Base-by-base conservation (phyloP, 2,329 filamentous ascomycete species). In the Davidsoniella neocaledoniae region DNA sequence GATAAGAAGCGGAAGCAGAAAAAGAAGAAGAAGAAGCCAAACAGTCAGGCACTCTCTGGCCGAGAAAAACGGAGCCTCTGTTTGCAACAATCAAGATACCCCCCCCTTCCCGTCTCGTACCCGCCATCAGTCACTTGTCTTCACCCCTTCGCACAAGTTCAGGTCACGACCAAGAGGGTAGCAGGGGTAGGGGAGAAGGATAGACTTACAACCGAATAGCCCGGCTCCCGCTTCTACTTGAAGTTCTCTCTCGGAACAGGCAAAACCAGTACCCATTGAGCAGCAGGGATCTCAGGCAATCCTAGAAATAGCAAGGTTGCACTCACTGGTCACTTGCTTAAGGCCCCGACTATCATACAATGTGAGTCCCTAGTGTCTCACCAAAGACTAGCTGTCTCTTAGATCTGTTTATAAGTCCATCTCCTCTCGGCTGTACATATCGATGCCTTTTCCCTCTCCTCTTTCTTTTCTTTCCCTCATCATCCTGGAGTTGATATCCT, bases 401-500 rank as follows among this genome's bases (percentile, higher is more conserved):
- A 33, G 29, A 33, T 33, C 29, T 12, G 29, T 33, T 33, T 52
- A 52, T 49, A 48, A 46, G 46, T 46, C 51, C 48, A 19, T 43
- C 41, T 41, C 43, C 42, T 47, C 37, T 46, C 51, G n/a, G 42
- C 43, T 46, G 19, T 43, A 46, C 12, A 46, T 49, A 17, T 36
- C 17, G 29, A 17, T 26, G 19, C 42, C 12, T 49, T 43, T 33
- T 48, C 41, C 41, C 19, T 47, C 44, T 36, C 45, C 16, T 40
- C 16, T 41, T 37, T 50, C 43, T 33, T 37, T 45, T 38, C 40
- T 50, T 46, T 38, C 43, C 26, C 47, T 53, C 47, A 39, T 53
- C 52, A 53, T 41, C 45, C 45, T 37, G 44, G 41, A 53, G 52
- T 26, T 48, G 46, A 51, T 36, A 50, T 25, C 47, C 25, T 23